Base-by-base conservation (phyloP, 2,329 filamentous ascomycete genomes). In the Alternaria brassicae region DNA sequence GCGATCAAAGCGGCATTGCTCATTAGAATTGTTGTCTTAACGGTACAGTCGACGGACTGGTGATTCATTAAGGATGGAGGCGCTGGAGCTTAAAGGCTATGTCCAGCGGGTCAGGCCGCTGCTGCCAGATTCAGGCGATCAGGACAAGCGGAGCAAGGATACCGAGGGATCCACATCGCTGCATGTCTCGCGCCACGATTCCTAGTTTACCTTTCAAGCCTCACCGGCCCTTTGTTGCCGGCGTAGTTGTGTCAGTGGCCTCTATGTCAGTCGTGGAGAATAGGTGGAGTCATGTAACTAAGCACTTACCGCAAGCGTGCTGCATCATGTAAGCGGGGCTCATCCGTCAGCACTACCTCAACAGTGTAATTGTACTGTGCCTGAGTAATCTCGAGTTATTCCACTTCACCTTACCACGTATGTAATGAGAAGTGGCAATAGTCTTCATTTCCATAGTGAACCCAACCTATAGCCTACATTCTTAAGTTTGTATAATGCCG, bases 1-100 rank as follows among this genome's bases (percentile, higher is more conserved):
- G 56, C 56, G 9, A 58, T 58, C 21, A 58, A 37, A 10, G 41
- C 37, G 8, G 56, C 36, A 17, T 41, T 36, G 8, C 44, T 53
- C 56, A 58, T 58, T 56, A n/a, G 21, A 27, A 42, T 10, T 5
- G 36, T 36, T 28, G 23, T 44, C 8, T 27, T 45, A 25, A 40
- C n/a, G 23, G n/a, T 30, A 10, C 21, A 53, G 30, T 37, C 40
- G 39, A 15, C 13, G 28, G 54, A 41, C 21, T 36, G 28, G 27
- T 30, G 42, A 39, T 27, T 27, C 17, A 30, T 28, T 25, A 12
- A 40, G 36, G 42, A 13, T 49, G 34, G 25, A 39, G 42, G 13
- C 23, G 28, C 21, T 17, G 8, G 30, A 30, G 44, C n/a, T 34
- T 19, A 36, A 36, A 32, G 25, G 30, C 17, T 30, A 42, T 25